Evolutionary conservation across 148 eudicot genomes (phyloP), one percentile per base, ranked within the genome.

Genomic region (Rhododendron kiyosumense): DNA sequence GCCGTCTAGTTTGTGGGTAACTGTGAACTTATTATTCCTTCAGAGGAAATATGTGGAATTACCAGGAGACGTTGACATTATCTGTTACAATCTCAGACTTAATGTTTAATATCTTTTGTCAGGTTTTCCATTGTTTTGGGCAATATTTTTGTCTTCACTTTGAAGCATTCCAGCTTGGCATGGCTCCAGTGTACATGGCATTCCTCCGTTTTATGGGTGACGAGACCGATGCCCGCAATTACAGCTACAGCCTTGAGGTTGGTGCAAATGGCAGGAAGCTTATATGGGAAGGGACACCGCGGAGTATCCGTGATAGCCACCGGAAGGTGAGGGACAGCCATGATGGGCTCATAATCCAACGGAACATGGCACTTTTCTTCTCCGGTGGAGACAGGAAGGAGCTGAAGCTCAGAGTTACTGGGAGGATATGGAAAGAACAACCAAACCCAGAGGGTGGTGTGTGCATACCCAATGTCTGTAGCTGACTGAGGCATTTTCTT

Each of bases 161-260:
- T 49, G 98, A 96, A 88, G 98, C 98, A 22, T 96, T 94, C 81
- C 96, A 93, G 86, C 91, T 96, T 9, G 96, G 96, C 22, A 88
- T 92, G 92, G 94, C 98, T 17, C 98, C 98, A 0, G 98, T 96
- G 11, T 96, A 96, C 93, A 96, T 96, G 98, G 98, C 99, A 9
- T 96, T 96, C 88, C 94, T 96, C 41, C 98, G 98, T 20, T 96
- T 95, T 87, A 96, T 96, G 99, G 99, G 99, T 0, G 98, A 96
- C 7, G 99, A 96, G 85, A 88, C 81, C 6, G 97, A 96, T 24
- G 97, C 99, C 0, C 94, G 95, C 24, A 93, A 89, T 84, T 96
- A 94, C 88, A 91, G 91, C 77, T 96, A 96, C 91, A 95, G 99
- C 86, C 91, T 96, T 14, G 99, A 95, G 81, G 99, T 96, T 30